phyloP scores from a whole-genome alignment of 371 early-diverging fungal genomes.

The Actinomucor elegans region DNA sequence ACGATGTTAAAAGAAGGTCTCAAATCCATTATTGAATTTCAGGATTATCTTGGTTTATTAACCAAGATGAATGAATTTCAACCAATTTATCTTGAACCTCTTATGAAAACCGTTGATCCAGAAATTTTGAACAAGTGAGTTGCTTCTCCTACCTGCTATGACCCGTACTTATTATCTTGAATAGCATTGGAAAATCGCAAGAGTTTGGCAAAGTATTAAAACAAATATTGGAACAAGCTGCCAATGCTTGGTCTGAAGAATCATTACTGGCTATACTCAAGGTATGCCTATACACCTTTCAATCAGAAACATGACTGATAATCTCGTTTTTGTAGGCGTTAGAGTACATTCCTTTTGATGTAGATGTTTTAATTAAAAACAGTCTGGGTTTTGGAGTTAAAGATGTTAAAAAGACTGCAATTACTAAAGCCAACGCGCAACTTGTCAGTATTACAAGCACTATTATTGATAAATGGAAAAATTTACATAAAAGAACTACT shows the following conservation, averaged over 20 bases:
- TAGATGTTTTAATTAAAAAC: constrained; percentile 9
- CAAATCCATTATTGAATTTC: background rate
- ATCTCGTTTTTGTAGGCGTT: constrained; percentile 4
- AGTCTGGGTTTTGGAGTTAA: constrained; percentile 12
- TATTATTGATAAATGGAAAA: constrained; percentile 7
- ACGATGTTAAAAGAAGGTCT: background rate
- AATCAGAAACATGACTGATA: background rate
- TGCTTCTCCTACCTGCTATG: background rate
- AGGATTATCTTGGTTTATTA: background rate
- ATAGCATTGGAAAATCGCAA: background rate
- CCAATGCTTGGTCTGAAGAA: background rate
- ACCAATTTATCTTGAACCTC: background rate
- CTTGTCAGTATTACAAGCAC: background rate
- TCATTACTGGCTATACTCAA: background rate
- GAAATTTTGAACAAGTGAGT: background rate
- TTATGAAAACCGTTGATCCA: background rate
- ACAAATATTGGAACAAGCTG: background rate
- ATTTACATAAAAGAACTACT: background rate
- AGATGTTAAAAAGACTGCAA: constrained; percentile 12
- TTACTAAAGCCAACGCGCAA: background rate
- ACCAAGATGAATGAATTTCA: background rate
- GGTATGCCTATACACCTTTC: background rate
- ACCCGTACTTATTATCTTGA: background rate
- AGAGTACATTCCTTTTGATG: constrained; percentile 12
- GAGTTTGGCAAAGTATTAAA: background rate